phyloP scores from a whole-genome alignment of 768 basidiomycete genomes.

The Bullera alba region DNA sequence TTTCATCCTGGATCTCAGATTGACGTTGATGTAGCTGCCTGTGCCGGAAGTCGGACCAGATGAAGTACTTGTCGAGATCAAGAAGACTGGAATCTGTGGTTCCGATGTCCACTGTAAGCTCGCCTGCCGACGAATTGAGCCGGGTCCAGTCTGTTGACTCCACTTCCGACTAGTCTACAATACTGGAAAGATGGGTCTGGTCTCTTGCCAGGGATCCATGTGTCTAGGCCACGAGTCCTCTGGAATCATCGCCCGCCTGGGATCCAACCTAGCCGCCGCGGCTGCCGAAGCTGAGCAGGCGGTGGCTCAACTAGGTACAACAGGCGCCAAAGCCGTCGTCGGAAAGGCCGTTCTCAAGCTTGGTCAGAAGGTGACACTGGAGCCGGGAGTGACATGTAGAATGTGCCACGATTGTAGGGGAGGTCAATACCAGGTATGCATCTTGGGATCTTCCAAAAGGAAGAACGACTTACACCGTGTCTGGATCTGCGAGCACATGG shows the following conservation, averaged over 20 bases:
- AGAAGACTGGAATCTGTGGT: conserved; percentile 91
- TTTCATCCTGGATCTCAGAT: neutral
- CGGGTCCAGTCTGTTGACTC: neutral
- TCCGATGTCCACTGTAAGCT: conserved; percentile 53
- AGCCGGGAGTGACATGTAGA: conserved; percentile 81
- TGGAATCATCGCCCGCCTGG: conserved; percentile 58
- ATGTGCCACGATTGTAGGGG: conserved; percentile 75
- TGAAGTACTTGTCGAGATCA: conserved; percentile 81
- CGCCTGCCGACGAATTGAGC: neutral
- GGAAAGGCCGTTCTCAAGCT: conserved; percentile 54
- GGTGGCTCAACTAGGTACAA: conserved; percentile 2
- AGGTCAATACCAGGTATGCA: conserved; percentile 65
- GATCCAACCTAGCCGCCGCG: conserved; percentile 29
- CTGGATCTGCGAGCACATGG: conserved; percentile 76
- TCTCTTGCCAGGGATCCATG: conserved; percentile 48
- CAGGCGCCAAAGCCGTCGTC: conserved; percentile 50
- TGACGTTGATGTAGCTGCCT: conserved; percentile 23
- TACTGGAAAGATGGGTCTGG: conserved; percentile 61
- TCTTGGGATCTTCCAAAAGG: neutral
- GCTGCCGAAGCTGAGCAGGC: conserved; percentile 17
- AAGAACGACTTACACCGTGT: neutral
- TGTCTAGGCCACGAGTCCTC: conserved; percentile 91
- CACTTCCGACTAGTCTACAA: conserved; percentile 63
- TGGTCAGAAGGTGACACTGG: conserved; percentile 84
- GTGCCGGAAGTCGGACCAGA: conserved; percentile 50